phyloP scores from a whole-genome alignment of 106 monocot species.

The Chionographis japonica region DNA sequence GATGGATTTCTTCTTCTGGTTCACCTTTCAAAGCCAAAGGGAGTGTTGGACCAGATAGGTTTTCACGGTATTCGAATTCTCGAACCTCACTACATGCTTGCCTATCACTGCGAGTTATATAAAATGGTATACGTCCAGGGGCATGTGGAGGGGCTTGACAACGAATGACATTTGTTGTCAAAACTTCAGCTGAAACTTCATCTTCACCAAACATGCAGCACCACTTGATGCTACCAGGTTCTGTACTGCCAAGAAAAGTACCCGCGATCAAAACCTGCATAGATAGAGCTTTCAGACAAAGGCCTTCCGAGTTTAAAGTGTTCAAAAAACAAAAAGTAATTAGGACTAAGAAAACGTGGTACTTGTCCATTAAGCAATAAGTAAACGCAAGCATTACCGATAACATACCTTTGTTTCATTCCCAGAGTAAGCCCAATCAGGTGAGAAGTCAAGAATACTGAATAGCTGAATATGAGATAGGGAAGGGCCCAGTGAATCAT shows the following conservation, averaged over 20 bases:
- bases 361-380: too few relatives aligned
- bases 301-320: not conserved
- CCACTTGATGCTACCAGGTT: conserved; percentile 21
- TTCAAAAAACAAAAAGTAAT: too few relatives aligned
- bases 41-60: not conserved
- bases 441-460: conserved; percentile 65
- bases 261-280: conserved; percentile 41
- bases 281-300: conserved; percentile 4
- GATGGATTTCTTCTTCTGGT: conserved; percentile 31
- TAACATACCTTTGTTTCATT: conserved; percentile 51
- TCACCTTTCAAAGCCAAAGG: not conserved
- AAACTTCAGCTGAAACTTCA: conserved; percentile 44
- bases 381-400: not conserved
- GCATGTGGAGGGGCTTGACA: conserved; percentile 41
- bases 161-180: conserved; percentile 24
- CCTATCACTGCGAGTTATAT: conserved; percentile 43
- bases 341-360: not conserved
- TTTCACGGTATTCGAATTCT: conserved; percentile 70
- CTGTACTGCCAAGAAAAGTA: conserved; percentile 24
- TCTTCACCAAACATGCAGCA: conserved; percentile 52
- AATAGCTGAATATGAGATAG: conserved; percentile 60
- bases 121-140: conserved; percentile 48
- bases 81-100: conserved; percentile 50
- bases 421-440: conserved; percentile 57
- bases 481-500: conserved; percentile 36